phyloP scores from a whole-genome alignment of 1,284 basidiomycete species.

The Inonotus hispidus region DNA sequence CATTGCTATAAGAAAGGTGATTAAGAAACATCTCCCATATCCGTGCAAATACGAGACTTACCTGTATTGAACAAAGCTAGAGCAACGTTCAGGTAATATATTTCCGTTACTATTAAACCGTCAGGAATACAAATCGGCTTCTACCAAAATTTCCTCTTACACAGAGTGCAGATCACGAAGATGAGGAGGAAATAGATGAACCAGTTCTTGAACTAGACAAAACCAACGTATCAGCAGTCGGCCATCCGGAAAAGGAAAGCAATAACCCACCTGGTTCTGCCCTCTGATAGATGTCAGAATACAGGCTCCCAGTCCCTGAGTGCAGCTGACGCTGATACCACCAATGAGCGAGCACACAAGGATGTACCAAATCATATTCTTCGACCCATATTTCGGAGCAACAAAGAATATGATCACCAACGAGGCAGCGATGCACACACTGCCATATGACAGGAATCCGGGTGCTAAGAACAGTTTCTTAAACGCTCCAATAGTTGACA shows the following conservation, averaged over 20 bases:
- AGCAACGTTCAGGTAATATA: slow-evolving; percentile 96
- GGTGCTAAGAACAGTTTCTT: slow-evolving; percentile 80
- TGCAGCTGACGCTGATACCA: slow-evolving; percentile 93
- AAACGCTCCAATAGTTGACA: slow-evolving; percentile 79
- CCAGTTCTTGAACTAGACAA: slow-evolving; percentile 63
- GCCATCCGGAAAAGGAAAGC: background rate
- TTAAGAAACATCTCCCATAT: slow-evolving; percentile 16
- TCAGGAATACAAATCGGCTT: slow-evolving; percentile 18
- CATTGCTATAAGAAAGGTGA: slow-evolving; percentile 53
- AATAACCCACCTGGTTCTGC: slow-evolving; percentile 68
- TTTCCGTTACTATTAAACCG: slow-evolving; percentile 64
- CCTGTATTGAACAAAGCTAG: slow-evolving; percentile 94
- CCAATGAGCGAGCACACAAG: slow-evolving; percentile 94
- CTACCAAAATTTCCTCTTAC: slow-evolving; percentile 36
- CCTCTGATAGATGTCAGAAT: slow-evolving; percentile 86
- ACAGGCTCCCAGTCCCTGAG: slow-evolving; percentile 87
- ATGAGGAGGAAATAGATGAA: slow-evolving; percentile 85
- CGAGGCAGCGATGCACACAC: slow-evolving; percentile 56
- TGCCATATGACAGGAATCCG: slow-evolving; percentile 80
- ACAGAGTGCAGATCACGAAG: slow-evolving; percentile 80
- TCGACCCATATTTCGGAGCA: slow-evolving; percentile 85
- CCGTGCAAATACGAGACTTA: slow-evolving; percentile 27
- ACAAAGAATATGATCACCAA: slow-evolving; percentile 74
- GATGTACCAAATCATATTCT: slow-evolving; percentile 96
- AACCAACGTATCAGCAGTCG: slow-evolving; percentile 6